phyloP scores from a whole-genome alignment of 2,329 filamentous ascomycete species.

The Diplodia intermedia region DNA sequence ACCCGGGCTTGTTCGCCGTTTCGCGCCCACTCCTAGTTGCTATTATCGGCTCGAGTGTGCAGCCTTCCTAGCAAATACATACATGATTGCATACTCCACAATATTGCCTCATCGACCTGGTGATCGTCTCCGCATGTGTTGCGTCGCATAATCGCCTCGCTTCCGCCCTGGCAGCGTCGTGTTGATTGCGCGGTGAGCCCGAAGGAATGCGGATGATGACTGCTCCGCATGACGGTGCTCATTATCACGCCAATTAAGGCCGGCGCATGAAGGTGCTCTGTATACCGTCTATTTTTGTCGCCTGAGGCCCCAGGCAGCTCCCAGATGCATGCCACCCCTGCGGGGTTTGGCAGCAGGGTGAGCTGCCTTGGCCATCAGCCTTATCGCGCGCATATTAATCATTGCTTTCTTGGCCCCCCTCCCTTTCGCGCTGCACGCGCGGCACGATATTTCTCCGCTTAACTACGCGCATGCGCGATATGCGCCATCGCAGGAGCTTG shows the following conservation, averaged over 20 bases:
- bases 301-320: neutral
- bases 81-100: conserved; percentile 24
- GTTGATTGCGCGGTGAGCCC: conserved; percentile 18
- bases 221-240: conserved; percentile 20
- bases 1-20: conserved; percentile 27
- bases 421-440: conserved; percentile 9
- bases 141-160: conserved; percentile 20
- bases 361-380: conserved; percentile 15
- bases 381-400: conserved; percentile 11
- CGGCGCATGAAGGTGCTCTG: conserved; percentile 7
- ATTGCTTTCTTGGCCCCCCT: neutral
- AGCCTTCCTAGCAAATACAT: conserved; percentile 14
- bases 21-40: conserved; percentile 32
- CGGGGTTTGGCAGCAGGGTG: conserved; percentile 9
- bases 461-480: conserved; percentile 21
- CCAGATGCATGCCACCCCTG: conserved; percentile 16
- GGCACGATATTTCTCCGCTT: conserved; percentile 2
- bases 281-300: conserved; percentile 17
- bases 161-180: conserved; percentile 15
- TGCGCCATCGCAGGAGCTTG: neutral
- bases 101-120: conserved; percentile 26
- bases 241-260: conserved; percentile 25
- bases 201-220: conserved; percentile 19
- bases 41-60: conserved; percentile 23
- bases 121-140: conserved; percentile 21